phyloP scores from a whole-genome alignment of 2,329 filamentous ascomycete genomes.

The Trichoderma pleuroti region DNA sequence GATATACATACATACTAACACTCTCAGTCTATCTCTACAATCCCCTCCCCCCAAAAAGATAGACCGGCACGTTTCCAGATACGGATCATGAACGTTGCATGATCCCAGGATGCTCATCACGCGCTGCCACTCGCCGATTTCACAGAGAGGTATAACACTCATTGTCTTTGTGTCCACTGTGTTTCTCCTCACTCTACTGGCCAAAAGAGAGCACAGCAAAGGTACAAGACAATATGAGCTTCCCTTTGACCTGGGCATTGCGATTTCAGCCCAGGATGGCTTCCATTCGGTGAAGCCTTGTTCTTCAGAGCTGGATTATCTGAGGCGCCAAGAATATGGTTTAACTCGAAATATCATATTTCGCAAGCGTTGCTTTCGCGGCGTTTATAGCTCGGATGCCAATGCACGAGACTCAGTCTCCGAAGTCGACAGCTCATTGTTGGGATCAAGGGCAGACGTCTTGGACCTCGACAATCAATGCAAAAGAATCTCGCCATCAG shows the following conservation, averaged over 20 bases:
- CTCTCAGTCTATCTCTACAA: background rate
- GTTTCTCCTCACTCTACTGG: background rate
- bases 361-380: constrained; percentile 43
- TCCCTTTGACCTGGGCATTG: constrained; percentile 8
- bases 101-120: constrained; percentile 10
- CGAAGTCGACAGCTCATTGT: constrained; percentile 37
- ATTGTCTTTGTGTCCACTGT: background rate
- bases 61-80: background rate
- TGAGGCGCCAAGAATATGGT: constrained; percentile 29
- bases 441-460: constrained; percentile 32
- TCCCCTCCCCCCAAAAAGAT: background rate
- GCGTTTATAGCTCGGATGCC: constrained; percentile 31
- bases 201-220: background rate
- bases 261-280: constrained; percentile 2
- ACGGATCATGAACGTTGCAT: background rate
- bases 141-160: background rate
- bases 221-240: constrained; percentile 13
- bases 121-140: background rate
- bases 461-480: constrained; percentile 30
- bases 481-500: constrained; percentile 17
- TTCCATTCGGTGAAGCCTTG: constrained; percentile 20
- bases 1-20: background rate
- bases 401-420: constrained; percentile 36
- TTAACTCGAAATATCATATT: constrained; percentile 44
- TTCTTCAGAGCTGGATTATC: constrained; percentile 29